Conservation (phyloP, 192 early-diverging fungal genomes). For the Backusella tarrabulga region DNA sequence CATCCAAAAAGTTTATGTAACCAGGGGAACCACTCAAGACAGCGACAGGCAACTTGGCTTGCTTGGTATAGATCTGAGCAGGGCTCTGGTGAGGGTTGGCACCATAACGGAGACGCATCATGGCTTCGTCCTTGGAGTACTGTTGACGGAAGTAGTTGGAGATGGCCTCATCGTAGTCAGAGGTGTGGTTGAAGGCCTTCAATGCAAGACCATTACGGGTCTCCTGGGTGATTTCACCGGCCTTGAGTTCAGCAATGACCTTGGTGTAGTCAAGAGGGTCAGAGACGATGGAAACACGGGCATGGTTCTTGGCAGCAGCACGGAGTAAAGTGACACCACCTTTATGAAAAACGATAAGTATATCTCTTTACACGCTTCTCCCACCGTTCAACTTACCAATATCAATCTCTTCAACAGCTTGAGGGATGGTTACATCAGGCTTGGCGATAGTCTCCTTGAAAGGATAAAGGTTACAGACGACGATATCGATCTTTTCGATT, state of each 20-base stretch:
- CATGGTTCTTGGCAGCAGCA: slow-evolving; percentile 99
- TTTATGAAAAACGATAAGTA: slow-evolving; percentile 24
- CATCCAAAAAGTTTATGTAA: slow-evolving; percentile 98
- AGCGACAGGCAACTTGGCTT: slow-evolving; percentile 80
- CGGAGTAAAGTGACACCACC: slow-evolving; percentile 96
- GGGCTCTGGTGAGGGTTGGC: slow-evolving; percentile 99
- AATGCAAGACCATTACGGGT: slow-evolving; percentile 82
- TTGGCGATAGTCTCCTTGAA: slow-evolving; percentile 94
- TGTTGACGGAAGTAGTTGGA: slow-evolving; percentile 93
- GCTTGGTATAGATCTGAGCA: slow-evolving; percentile 85
- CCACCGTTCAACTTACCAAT: slow-evolving; percentile 62
- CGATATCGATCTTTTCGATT: slow-evolving; percentile 93
- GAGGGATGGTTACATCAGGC: slow-evolving; percentile 83
- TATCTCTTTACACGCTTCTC: neutral
- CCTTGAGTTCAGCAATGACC: slow-evolving; percentile 73
- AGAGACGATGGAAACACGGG: slow-evolving; percentile 86
- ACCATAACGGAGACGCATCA: slow-evolving; percentile 91
- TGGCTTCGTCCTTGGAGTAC: slow-evolving; percentile 74
- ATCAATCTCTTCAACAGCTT: slow-evolving; percentile 98
- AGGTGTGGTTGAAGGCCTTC: slow-evolving; percentile 95
- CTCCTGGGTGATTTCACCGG: slow-evolving; percentile 62
- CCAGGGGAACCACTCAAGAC: slow-evolving; percentile 94
- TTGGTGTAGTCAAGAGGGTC: slow-evolving; percentile 91
- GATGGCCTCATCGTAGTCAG: slow-evolving; percentile 95
- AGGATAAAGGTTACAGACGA: slow-evolving; percentile 98